Conservation (phyloP, 2,329 filamentous ascomycete genomes). For the Fusarium illudens region DNA sequence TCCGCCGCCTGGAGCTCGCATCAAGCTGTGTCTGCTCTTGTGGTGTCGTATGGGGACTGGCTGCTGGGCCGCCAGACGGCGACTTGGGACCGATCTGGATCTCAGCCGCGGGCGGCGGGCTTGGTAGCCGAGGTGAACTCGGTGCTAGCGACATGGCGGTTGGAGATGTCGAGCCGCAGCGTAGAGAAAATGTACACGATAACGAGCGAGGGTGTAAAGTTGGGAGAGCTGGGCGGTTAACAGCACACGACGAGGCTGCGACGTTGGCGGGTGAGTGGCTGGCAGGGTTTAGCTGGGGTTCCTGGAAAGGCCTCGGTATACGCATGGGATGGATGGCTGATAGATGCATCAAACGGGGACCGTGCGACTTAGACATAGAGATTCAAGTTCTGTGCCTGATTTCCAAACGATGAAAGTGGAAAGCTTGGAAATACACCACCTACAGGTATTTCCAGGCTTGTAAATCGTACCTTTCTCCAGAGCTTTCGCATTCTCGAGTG, state of each 20-base stretch:
- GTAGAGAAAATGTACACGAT: constrained; percentile 11
- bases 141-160: constrained; percentile 66
- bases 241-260: constrained; percentile 25
- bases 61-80: constrained; percentile 66
- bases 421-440: neutral
- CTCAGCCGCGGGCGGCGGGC: constrained; percentile 92
- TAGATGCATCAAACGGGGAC: constrained; percentile 35
- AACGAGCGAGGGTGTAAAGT: constrained; percentile 22
- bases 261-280: constrained; percentile 24
- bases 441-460: neutral
- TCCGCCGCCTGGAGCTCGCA: constrained; percentile 80
- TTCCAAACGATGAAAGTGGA: neutral
- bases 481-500: neutral
- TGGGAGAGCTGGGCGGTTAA: constrained; percentile 24
- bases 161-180: constrained; percentile 11
- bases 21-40: constrained; percentile 73
- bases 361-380: constrained; percentile 24
- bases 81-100: constrained; percentile 88
- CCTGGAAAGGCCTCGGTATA: constrained; percentile 23
- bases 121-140: constrained; percentile 91
- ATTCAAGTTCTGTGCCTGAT: constrained; percentile 8
- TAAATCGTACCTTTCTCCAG: neutral
- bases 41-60: constrained; percentile 66
- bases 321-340: constrained; percentile 28
- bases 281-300: constrained; percentile 21